These are phyloP conservation scores for Wickerhamiella brachini DNA, from an alignment of 805 yeast species.

Conservation along the genomic window DNA sequence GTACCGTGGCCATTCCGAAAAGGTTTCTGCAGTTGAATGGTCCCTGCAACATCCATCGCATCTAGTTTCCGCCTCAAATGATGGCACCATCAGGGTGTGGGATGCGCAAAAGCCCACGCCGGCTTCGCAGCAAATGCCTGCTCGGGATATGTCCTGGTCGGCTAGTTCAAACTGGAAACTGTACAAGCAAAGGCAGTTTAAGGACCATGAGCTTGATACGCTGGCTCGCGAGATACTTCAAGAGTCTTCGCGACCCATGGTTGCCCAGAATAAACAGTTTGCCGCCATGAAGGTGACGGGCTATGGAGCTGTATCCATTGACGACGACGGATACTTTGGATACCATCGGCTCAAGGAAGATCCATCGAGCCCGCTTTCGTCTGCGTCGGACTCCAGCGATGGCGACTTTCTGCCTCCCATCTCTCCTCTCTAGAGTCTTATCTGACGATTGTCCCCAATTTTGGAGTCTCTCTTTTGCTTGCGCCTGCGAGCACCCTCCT, in stretches of 20 bases:
- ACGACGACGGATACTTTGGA: constrained; percentile 23
- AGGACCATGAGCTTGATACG: constrained; percentile 11
- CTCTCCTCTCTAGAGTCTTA: not conserved
- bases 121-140: not conserved
- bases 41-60: constrained; percentile 29
- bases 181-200: constrained; percentile 17
- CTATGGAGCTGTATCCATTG: constrained; percentile 20
- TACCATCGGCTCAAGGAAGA: constrained; percentile 16
- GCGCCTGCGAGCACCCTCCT: no score
- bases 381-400: constrained; percentile 6
- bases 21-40: constrained; percentile 51
- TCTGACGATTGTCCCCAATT: not conserved
- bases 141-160: constrained; percentile 2
- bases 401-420: constrained; percentile 10
- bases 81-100: constrained; percentile 62
- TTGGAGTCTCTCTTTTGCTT: not conserved
- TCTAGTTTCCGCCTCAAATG: constrained; percentile 45
- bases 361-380: constrained; percentile 3
- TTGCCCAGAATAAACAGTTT: constrained; percentile 20
- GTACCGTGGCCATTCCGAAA: constrained; percentile 42
- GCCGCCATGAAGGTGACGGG: constrained; percentile 14
- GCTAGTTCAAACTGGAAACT: constrained; percentile 16
- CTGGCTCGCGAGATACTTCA: constrained; percentile 15
- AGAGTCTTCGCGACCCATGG: constrained; percentile 12
- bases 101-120: constrained; percentile 20